Evolutionary conservation across 2,329 filamentous ascomycete genomes (phyloP).

Genomic region (Ophiostoma ulmi): DNA sequence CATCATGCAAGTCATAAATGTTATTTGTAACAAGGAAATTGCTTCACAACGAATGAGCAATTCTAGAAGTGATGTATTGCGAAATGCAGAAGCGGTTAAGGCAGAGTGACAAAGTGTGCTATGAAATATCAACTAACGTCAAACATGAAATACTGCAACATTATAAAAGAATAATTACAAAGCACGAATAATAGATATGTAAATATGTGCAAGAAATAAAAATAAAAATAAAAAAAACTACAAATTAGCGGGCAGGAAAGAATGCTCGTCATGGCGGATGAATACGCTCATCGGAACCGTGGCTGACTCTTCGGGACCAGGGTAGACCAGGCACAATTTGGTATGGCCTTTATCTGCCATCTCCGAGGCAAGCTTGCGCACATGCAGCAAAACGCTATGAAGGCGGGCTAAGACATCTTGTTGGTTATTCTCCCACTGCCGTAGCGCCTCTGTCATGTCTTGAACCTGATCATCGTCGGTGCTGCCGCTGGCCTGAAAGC

Average conservation of each 20-base stretch:
- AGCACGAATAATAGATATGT: neutral
- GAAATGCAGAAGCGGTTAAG: neutral
- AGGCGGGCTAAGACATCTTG: neutral
- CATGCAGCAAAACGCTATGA: neutral
- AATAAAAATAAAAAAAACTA: neutral
- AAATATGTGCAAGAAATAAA: neutral
- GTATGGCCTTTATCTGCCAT: neutral
- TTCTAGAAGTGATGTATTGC: neutral
- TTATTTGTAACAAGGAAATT: neutral
- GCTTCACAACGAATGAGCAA: neutral
- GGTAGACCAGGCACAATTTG: neutral
- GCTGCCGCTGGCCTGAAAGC: constrained; percentile 13
- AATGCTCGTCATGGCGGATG: neutral
- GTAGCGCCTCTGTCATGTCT: neutral
- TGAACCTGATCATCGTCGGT: neutral
- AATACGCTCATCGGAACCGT: neutral
- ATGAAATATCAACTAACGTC: neutral
- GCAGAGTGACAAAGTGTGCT: neutral
- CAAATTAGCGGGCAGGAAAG: neutral
- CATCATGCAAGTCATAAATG: neutral
- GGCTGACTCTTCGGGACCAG: neutral
- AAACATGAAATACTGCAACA: neutral
- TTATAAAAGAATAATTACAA: neutral
- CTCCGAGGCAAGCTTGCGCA: neutral
- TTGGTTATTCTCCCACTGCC: neutral